Conservation (phyloP, 2,329 filamentous ascomycete species). For the Juglanconis oblonga region DNA sequence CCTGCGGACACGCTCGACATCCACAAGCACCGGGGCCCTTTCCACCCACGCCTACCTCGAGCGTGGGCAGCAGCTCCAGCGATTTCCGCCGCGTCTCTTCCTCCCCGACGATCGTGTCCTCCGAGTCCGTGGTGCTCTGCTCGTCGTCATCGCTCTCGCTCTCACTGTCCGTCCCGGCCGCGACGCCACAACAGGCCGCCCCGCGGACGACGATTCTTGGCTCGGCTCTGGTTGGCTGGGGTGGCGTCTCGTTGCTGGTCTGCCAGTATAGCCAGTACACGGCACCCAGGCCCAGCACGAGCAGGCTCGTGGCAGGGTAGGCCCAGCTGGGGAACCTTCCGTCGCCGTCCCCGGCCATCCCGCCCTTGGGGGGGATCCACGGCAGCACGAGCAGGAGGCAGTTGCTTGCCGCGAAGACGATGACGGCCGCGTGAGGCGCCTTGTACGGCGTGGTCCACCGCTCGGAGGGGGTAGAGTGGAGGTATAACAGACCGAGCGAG, state of each 20-base stretch:
- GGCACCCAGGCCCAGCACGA: constrained; percentile 30
- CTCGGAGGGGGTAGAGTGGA: constrained; percentile 27
- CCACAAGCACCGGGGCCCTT: constrained; percentile 1
- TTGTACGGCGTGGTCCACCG: constrained; percentile 29
- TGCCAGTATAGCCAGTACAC: constrained; percentile 36
- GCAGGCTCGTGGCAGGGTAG: constrained; percentile 33
- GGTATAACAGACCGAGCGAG: constrained; percentile 31
- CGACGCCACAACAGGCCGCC: neutral
- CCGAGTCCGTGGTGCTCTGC: neutral
- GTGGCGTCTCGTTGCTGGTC: constrained; percentile 7
- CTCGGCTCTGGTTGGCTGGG: too few species aligned
- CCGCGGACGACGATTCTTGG: neutral
- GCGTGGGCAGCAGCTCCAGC: neutral
- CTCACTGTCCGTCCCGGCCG: neutral
- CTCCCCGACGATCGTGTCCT: constrained; percentile 2
- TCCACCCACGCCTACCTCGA: neutral
- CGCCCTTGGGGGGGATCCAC: constrained; percentile 31
- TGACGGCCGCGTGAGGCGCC: constrained; percentile 27
- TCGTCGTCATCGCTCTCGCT: neutral
- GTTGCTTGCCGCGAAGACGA: constrained; percentile 31
- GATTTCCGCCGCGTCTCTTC: constrained; percentile 2
- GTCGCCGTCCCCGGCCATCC: constrained; percentile 21
- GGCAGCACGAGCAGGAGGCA: constrained; percentile 32
- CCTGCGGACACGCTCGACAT: constrained; percentile 3
- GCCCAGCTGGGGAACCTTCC: constrained; percentile 32